Evolutionary conservation across 768 basidiomycete species (phyloP).

Genomic region (Russula sp.): DNA sequence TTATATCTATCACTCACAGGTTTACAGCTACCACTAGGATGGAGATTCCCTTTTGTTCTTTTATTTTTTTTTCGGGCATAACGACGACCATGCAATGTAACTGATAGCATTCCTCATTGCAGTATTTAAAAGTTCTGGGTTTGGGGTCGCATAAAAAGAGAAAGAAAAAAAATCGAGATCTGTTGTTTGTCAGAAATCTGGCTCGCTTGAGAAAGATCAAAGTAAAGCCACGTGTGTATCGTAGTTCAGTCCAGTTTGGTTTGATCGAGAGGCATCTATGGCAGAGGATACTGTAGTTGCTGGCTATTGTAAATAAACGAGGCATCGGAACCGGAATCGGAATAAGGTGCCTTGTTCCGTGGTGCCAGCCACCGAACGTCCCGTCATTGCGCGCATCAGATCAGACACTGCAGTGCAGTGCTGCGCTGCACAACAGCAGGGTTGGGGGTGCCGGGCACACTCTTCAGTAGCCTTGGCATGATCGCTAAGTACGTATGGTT

Average conservation of each 20-base stretch:
- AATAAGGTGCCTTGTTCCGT: not conserved
- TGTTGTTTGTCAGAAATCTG: not conserved
- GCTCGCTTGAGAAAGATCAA: too few species aligned
- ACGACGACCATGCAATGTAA: slow-evolving; percentile 11
- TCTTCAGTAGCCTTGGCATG: not conserved
- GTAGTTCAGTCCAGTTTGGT: not conserved
- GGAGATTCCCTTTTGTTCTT: not conserved
- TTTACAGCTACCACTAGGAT: slow-evolving; percentile 4
- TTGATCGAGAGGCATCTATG: too few species aligned
- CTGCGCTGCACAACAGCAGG: not conserved
- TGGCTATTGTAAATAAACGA: not conserved
- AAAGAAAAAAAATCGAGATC: not conserved
- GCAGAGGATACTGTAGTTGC: too few species aligned
- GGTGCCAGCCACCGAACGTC: not conserved
- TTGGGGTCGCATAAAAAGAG: not conserved
- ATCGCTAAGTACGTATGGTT: too few species aligned
- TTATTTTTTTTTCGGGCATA: not conserved
- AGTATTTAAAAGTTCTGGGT: slow-evolving; percentile 4
- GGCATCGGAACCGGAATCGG: not conserved
- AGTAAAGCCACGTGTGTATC: not conserved
- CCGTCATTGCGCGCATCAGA: not conserved
- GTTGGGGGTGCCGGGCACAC: not conserved
- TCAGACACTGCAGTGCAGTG: not conserved
- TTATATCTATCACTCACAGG: slow-evolving; percentile 17
- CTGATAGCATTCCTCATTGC: slow-evolving; percentile 9